Percentiles rank a stretch among this genome's conserved stretches.
phyloP scores from a whole-genome alignment of 2,329 filamentous ascomycete genomes.

The Colletotrichum acutatum region DNA sequence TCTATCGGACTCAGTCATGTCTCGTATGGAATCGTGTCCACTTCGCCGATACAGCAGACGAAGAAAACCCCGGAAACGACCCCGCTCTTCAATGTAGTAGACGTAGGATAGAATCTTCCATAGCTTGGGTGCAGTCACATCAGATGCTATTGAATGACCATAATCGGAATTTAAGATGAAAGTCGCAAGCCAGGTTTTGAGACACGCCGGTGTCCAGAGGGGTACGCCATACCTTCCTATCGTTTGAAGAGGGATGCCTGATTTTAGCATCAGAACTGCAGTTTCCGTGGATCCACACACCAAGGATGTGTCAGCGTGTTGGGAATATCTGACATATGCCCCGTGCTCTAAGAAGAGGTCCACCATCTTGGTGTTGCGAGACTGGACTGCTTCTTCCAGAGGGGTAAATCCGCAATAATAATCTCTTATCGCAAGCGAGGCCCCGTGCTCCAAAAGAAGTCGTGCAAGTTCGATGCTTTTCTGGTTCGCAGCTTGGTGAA shows the following conservation, averaged over 20 bases:
- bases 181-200: not conserved
- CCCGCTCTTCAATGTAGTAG: not conserved
- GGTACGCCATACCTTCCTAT: not conserved
- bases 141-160: not conserved
- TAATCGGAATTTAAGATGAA: conserved; percentile 14
- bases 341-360: not conserved
- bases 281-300: not conserved
- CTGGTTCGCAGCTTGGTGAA: not conserved
- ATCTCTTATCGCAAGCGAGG: not conserved
- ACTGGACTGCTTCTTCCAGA: not conserved
- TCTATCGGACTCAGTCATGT: not conserved
- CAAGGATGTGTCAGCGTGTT: not conserved
- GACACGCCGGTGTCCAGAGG: not conserved
- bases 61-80: not conserved
- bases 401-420: not conserved
- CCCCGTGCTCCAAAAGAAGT: not conserved
- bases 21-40: not conserved
- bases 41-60: conserved; percentile 2
- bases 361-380: not conserved
- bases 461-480: not conserved
- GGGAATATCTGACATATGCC: not conserved
- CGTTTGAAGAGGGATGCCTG: not conserved
- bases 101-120: not conserved
- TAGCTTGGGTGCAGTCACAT: not conserved
- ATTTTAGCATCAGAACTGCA: not conserved